Percentiles rank a stretch among this genome's conserved stretches.
Evolutionary conservation across 2,329 filamentous ascomycete species (phyloP).

Genomic region (Exophiala oligosperma): DNA sequence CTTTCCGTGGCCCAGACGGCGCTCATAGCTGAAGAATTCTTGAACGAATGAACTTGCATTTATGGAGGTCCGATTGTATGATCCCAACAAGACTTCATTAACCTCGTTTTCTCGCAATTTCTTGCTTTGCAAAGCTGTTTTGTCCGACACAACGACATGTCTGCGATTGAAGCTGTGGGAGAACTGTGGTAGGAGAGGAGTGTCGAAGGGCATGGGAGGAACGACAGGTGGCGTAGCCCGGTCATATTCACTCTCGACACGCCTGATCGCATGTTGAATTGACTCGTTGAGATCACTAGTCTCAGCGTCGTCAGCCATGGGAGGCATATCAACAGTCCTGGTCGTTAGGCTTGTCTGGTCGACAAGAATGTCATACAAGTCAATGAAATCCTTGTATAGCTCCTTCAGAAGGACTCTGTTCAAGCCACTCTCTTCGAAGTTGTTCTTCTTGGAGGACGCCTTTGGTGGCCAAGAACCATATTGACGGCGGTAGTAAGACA

Average conservation of each 20-base stretch:
- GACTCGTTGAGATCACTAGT: constrained; percentile 55
- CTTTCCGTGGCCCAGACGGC: constrained; percentile 44
- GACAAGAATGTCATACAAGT: constrained; percentile 83
- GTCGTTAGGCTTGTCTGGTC: constrained; percentile 78
- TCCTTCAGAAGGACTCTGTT: constrained; percentile 80
- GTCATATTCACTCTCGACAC: constrained; percentile 84
- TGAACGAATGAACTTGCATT: constrained; percentile 49
- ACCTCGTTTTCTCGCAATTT: constrained; percentile 79
- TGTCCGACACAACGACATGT: constrained; percentile 67
- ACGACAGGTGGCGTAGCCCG: constrained; percentile 84
- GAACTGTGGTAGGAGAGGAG: constrained; percentile 74
- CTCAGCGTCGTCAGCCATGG: constrained; percentile 55
- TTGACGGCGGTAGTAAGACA: constrained; percentile 67
- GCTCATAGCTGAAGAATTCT: constrained; percentile 50
- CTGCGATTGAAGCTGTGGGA: constrained; percentile 57
- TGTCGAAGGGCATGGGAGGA: constrained; percentile 87
- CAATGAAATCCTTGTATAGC: constrained; percentile 81
- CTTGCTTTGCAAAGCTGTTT: constrained; percentile 70
- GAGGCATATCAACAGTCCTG: constrained; percentile 69
- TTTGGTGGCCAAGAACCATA: constrained; percentile 88
- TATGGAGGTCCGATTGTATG: constrained; percentile 75
- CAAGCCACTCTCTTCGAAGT: constrained; percentile 79
- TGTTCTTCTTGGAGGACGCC: constrained; percentile 87
- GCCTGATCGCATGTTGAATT: constrained; percentile 69
- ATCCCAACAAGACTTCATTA: constrained; percentile 71